These are phyloP conservation scores for Musa troglodytarum DNA, from an alignment of 176 grass and related monocot genomes.

Conservation along the genomic window DNA sequence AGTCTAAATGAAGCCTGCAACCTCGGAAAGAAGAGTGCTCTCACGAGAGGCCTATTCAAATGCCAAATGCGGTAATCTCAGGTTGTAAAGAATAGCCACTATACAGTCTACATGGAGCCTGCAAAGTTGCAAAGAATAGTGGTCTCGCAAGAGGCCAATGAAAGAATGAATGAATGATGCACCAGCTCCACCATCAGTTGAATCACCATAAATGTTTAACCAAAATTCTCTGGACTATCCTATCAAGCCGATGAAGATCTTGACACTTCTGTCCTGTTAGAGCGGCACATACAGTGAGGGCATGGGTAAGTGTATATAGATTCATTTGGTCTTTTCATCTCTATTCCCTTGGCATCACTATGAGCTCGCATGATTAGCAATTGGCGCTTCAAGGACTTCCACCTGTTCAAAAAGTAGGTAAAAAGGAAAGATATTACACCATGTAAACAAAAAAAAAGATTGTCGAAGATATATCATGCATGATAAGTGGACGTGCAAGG, in stretches of 20 bases:
- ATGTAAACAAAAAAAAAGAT: not conserved
- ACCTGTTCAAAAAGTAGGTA: slow-evolving; percentile 36
- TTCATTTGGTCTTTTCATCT: slow-evolving; percentile 83
- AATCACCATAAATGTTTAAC: slow-evolving; percentile 21
- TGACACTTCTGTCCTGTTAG: slow-evolving; percentile 50
- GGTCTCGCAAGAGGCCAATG: slow-evolving; percentile 33
- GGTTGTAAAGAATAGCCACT: slow-evolving; percentile 16
- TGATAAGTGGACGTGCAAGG: not conserved
- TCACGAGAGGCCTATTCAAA: slow-evolving; percentile 32
- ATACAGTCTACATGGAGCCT: slow-evolving; percentile 19
- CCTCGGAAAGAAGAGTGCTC: slow-evolving; percentile 25
- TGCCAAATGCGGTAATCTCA: slow-evolving; percentile 8
- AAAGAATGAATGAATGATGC: slow-evolving; percentile 75
- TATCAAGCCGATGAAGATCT: slow-evolving; percentile 52
- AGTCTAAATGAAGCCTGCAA: slow-evolving; percentile 19
- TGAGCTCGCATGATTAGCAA: slow-evolving; percentile 71
- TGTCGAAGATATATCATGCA: not conserved
- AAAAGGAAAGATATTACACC: not conserved
- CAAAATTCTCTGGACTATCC: slow-evolving; percentile 13
- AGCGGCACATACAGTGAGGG: slow-evolving; percentile 82
- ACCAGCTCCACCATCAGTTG: slow-evolving; percentile 31
- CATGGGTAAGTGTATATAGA: slow-evolving; percentile 82
- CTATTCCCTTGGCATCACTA: slow-evolving; percentile 83
- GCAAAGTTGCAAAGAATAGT: slow-evolving; percentile 24
- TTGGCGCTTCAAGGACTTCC: slow-evolving; percentile 78